These are phyloP conservation scores for Croton setiger DNA, from an alignment of 441 rosid species.

Conservation along the genomic window DNA sequence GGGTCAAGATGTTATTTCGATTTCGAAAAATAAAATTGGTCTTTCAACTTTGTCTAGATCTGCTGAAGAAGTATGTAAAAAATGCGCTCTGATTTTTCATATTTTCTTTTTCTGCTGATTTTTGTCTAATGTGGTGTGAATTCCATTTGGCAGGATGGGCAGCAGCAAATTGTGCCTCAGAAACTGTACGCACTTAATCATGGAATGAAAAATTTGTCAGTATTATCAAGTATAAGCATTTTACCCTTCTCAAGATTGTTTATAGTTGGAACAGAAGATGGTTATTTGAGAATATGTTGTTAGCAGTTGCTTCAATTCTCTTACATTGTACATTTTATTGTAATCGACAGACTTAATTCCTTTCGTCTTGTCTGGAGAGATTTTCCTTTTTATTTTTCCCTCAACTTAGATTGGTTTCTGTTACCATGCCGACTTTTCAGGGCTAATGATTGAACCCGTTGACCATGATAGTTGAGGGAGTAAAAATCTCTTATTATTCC, in stretches of 20 bases:
- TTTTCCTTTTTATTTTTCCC: background rate
- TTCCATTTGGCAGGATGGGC: constrained; percentile 53
- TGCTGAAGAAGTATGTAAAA: constrained; percentile 53
- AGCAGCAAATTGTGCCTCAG: constrained; percentile 60
- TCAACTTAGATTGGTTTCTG: no score
- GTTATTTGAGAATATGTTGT: constrained; percentile 73
- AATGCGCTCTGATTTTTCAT: background rate
- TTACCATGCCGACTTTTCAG: no score
- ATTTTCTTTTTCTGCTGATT: background rate
- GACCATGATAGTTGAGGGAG: no score
- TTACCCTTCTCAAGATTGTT: constrained; percentile 73
- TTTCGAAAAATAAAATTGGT: constrained; percentile 81
- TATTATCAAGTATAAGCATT: constrained; percentile 67
- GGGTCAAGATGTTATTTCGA: constrained; percentile 92
- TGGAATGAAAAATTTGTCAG: constrained; percentile 59
- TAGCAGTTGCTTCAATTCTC: constrained; percentile 20
- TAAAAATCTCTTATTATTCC: no score
- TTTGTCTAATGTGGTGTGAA: background rate
- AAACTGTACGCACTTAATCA: constrained; percentile 52
- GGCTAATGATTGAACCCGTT: no score
- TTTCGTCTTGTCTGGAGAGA: background rate
- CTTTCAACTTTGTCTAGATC: constrained; percentile 64
- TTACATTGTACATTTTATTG: no score
- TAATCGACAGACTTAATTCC: background rate
- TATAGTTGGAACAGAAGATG: constrained; percentile 87